Evolutionary conservation across 2,329 filamentous ascomycete species (phyloP), one percentile per base, ranked within the genome.

Genomic region (Ceratocystis alfenasii): DNA sequence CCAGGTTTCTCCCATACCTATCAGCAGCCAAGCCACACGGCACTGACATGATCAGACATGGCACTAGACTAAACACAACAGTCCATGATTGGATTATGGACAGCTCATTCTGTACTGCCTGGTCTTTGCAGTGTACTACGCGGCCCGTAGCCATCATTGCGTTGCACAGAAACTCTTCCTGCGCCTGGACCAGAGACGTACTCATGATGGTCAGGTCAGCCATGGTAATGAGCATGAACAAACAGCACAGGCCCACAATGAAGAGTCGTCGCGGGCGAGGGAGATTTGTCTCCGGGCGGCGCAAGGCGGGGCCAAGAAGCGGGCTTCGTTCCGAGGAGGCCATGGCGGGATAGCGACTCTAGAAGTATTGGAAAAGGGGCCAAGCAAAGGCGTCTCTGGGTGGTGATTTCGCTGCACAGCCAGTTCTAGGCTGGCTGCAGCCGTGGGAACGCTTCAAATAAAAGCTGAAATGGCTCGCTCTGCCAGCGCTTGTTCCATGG

Each of bases 1-100:
- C 65, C 1, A 63, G 45, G 59, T 67, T 63, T 25, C 67, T 66
- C 17, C 68, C 69, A 57, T 70, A 69, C 50, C 62, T 67, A 57
- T 71, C 70, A 12, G 70, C 68, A 1, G 67, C 65, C 5, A 71
- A 41, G 15, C 69, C 69, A 63, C 67, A 70, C 22, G 69, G 70
- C 5, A 71, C 66, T 7, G 67, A 67, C 46, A 67, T 69, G 2
- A 70, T 30, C 3, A 70, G 53, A 28, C 67, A 67, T 2, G 69
- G 70, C 20, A 71, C 45, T 33, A 70, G 33, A 15, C 41, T 65
- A 50, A 71, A 69, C 5, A 69, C 69, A 7, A 68, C 61, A 22
- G 69, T 64, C 68, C 70, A 70, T 3, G 69, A 70, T 20, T 53
- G 55, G 4, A 70, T 67, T 4, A 70, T 28, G 4, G 69, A 69